phyloP scores from a whole-genome alignment of 1,139 yeast genomes.

The Hemisphaericaspora lyxosophila region DNA sequence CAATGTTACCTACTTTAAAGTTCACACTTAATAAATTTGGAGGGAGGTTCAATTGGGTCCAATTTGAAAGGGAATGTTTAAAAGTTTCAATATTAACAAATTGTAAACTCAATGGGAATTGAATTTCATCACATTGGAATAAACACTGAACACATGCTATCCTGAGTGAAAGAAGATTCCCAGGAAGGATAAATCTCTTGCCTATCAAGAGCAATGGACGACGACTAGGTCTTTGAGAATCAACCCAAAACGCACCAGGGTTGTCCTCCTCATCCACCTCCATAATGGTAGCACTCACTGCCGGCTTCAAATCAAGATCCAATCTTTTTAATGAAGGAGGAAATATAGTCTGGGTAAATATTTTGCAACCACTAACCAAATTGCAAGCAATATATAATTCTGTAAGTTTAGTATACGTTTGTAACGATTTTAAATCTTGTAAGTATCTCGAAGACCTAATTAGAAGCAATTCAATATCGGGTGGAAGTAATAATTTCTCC shows the following conservation, averaged over 20 bases:
- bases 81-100: neutral
- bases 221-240: neutral
- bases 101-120: neutral
- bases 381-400: neutral
- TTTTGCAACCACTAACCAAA: neutral
- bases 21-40: neutral
- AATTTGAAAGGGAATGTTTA: neutral
- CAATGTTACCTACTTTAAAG: neutral
- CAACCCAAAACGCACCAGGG: neutral
- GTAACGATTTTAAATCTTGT: neutral
- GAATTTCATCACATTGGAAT: neutral
- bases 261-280: neutral
- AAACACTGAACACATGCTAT: neutral
- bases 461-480: neutral
- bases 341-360: neutral
- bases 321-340: neutral
- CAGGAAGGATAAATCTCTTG: neutral
- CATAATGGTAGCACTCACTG: neutral
- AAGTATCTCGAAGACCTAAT: neutral
- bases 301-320: neutral
- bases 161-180: neutral
- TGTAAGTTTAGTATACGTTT: neutral
- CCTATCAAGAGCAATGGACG: neutral
- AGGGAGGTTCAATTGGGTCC: neutral
- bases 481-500: neutral